phyloP scores from a whole-genome alignment of 2,329 filamentous ascomycete species.

The Emmonsiellopsis sp. region DNA sequence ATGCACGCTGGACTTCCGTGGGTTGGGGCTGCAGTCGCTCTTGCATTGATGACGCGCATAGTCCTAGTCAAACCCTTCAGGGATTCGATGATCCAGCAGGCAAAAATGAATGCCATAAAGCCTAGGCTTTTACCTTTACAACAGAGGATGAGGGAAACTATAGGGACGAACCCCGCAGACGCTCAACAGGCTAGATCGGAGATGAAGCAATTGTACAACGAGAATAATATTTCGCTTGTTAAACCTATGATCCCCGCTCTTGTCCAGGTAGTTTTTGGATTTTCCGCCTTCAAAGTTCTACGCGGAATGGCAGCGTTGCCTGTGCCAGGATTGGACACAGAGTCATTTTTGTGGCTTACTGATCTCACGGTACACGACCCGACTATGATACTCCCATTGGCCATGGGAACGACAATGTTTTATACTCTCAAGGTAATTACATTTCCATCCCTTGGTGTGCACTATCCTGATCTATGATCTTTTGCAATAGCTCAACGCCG shows the following conservation, averaged over 20 bases:
- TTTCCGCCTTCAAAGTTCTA: slow-evolving; percentile 70
- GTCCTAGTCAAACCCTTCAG: slow-evolving; percentile 59
- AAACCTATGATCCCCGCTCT: slow-evolving; percentile 49
- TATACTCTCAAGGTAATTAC: slow-evolving; percentile 49
- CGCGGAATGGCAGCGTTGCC: slow-evolving; percentile 67
- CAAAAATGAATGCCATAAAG: slow-evolving; percentile 51
- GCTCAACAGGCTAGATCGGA: no score
- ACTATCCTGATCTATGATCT: no score
- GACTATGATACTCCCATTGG: slow-evolving; percentile 61
- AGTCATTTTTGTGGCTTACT: slow-evolving; percentile 66
- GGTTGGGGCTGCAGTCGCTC: slow-evolving; percentile 64
- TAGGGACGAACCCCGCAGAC: no score
- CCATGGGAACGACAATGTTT: slow-evolving; percentile 50
- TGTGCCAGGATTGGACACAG: slow-evolving; percentile 66
- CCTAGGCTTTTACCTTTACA: slow-evolving; percentile 49
- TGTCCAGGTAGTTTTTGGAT: slow-evolving; percentile 62
- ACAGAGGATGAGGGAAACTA: slow-evolving; percentile 19
- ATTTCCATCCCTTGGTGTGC: background rate
- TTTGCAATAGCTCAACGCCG: no score
- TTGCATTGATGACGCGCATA: slow-evolving; percentile 57
- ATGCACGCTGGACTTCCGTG: slow-evolving; percentile 67
- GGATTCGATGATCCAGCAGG: slow-evolving; percentile 51
- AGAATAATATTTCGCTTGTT: slow-evolving; percentile 39
- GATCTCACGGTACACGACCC: slow-evolving; percentile 73
- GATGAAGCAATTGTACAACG: no score